A percentile compares a stretch with the other conserved stretches of the same genome.
Evolutionary conservation across 2,329 filamentous ascomycete species (phyloP).

Genomic region (Stachybotrys echinatus): DNA sequence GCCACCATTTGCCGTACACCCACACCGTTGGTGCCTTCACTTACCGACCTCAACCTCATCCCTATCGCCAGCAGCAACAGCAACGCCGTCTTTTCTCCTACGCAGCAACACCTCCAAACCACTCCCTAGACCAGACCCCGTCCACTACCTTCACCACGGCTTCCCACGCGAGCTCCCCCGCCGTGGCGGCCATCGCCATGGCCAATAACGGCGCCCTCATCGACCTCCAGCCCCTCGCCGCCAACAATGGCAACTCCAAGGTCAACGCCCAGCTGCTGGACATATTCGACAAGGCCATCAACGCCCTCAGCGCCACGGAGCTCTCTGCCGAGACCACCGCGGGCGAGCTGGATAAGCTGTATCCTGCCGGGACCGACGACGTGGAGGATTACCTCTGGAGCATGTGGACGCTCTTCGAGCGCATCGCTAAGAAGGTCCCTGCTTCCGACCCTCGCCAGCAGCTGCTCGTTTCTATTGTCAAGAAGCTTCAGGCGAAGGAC

Average conservation of each 20-base stretch:
- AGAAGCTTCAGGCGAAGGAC: constrained; percentile 14
- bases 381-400: constrained; percentile 21
- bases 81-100: too few relatives aligned
- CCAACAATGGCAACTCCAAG: neutral
- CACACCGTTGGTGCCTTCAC: too few relatives aligned
- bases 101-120: too few relatives aligned
- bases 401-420: constrained; percentile 20
- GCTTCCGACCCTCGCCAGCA: constrained; percentile 17
- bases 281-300: constrained; percentile 18
- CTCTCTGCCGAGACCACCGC: constrained; percentile 14
- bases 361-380: constrained; percentile 10
- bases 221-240: constrained; percentile 3
- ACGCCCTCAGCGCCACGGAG: constrained; percentile 8
- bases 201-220: constrained; percentile 1
- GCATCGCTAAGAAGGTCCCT: constrained; percentile 17
- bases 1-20: neutral
- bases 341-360: constrained; percentile 18
- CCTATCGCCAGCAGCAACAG: neutral
- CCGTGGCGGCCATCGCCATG: constrained; percentile 2
- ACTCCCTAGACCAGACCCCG: too few relatives aligned
- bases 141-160: neutral
- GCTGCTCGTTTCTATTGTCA: constrained; percentile 15
- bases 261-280: constrained; percentile 12
- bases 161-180: neutral
- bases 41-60: too few relatives aligned